These are phyloP conservation scores for Microbotryum lychnidis-dioicae DNA, from an alignment of 1,284 basidiomycete genomes.

Conservation along the genomic window DNA sequence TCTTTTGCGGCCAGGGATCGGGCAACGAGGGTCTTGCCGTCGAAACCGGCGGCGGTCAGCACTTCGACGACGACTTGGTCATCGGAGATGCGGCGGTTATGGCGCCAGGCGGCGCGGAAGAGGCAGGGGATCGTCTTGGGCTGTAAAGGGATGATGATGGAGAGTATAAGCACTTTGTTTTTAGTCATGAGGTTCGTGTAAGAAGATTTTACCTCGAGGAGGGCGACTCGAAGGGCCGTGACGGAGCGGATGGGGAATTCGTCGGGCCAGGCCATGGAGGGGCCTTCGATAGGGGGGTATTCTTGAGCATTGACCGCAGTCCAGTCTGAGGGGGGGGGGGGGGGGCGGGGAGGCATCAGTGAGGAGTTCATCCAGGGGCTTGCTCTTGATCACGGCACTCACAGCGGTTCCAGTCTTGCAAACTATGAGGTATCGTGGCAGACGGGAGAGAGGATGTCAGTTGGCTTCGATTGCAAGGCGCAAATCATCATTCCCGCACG, in stretches of 20 bases:
- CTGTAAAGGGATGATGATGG: no score
- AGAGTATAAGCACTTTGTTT: no score
- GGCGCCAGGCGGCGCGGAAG: constrained; percentile 9
- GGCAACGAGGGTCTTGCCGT: background rate
- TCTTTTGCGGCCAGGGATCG: background rate
- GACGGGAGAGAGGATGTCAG: no score
- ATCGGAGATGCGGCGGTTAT: constrained; percentile 10
- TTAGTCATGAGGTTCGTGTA: no score
- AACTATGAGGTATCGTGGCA: no score
- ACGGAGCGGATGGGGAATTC: constrained; percentile 10
- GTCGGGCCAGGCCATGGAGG: background rate
- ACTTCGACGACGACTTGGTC: constrained; percentile 5
- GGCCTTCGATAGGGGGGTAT: background rate
- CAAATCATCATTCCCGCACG: no score
- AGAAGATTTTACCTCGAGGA: constrained; percentile 1
- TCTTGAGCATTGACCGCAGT: constrained; percentile 7
- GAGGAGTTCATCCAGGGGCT: no score
- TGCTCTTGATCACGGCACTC: no score
- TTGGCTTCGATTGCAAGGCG: no score
- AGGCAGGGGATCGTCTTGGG: background rate
- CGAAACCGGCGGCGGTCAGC: constrained; percentile 5
- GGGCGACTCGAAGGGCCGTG: background rate
- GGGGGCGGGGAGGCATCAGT: no score
- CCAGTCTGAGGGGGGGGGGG: background rate
- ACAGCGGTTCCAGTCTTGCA: no score